Conservation (phyloP, 169 alveolate species). For the Eimeria tenella region DNA sequence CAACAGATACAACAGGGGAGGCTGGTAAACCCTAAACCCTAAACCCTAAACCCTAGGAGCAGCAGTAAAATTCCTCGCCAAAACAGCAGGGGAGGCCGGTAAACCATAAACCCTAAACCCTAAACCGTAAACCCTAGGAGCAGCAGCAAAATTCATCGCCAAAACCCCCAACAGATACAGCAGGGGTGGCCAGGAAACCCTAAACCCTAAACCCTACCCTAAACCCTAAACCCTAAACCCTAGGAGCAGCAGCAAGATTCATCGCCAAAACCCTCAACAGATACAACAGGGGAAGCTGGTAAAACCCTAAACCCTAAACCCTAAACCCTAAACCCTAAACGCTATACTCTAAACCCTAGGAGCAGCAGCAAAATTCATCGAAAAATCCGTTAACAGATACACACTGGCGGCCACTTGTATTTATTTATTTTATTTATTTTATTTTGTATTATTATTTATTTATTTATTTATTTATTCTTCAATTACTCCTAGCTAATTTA, state of each 20-base stretch:
- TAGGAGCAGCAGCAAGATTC: neutral
- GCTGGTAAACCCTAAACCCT: neutral
- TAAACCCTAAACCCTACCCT: neutral
- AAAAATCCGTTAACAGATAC: no score
- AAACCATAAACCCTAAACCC: neutral
- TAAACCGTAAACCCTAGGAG: neutral
- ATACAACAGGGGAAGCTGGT: neutral
- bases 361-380: no score
- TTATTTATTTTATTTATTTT: no score
- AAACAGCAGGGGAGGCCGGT: neutral
- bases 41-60: slow-evolving; percentile 36
- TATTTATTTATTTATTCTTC: no score
- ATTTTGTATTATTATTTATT: no score
- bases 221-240: slow-evolving; percentile 57
- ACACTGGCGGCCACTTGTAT: no score
- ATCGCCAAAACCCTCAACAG: neutral
- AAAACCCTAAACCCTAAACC: neutral
- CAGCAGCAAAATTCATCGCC: neutral
- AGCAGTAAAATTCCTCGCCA: no score
- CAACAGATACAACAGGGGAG: neutral
- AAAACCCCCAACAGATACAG: neutral
- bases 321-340: neutral
- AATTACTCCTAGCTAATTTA: no score
- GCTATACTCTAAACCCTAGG: no score
- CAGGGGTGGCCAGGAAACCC: neutral